These are phyloP conservation scores for Eragrostis tef DNA, from an alignment of 202 grass and related monocot genomes.

Conservation along the genomic window DNA sequence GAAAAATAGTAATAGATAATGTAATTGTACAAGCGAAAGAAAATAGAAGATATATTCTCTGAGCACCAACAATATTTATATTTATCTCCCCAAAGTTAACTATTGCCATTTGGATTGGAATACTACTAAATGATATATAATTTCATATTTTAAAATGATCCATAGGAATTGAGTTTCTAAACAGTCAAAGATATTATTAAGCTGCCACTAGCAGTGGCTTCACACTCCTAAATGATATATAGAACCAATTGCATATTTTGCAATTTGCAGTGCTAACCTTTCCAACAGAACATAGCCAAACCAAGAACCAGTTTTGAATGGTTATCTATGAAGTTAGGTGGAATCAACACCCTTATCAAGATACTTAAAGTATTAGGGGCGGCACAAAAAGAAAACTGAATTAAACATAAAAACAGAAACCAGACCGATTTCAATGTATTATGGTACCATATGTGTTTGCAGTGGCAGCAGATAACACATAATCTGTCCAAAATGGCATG, in stretches of 20 bases:
- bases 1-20: not conserved
- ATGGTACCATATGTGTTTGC: constrained; percentile 21
- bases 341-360: not conserved
- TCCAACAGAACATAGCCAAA: not conserved
- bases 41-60: not conserved
- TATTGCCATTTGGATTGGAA: no score
- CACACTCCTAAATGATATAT: not conserved
- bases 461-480: not conserved
- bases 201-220: not conserved
- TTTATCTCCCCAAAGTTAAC: no score
- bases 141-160: constrained; percentile 21
- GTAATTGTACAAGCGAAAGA: not conserved
- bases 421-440: not conserved
- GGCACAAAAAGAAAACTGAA: not conserved
- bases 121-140: not conserved
- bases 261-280: not conserved
- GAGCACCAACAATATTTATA: not conserved
- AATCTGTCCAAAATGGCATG: not conserved
- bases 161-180: not conserved
- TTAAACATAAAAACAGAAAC: not conserved
- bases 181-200: not conserved
- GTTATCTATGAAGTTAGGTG: not conserved
- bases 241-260: constrained; percentile 1
- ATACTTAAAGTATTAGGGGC: not conserved
- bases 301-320: constrained; percentile 2